Conservation (phyloP, 2,329 filamentous ascomycete genomes). For the Aspergillus clavatus region DNA sequence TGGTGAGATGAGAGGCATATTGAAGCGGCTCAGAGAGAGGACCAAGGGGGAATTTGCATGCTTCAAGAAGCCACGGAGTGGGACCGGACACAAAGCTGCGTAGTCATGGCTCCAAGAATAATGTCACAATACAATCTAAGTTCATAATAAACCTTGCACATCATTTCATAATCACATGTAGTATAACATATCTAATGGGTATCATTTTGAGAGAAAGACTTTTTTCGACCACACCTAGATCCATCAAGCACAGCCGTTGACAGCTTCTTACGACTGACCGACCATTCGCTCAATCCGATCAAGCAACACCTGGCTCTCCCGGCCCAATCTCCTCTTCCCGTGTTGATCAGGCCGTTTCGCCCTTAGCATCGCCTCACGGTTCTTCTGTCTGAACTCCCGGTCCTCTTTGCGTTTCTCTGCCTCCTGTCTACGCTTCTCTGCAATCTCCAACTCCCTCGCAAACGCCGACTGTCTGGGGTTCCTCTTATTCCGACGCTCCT, state of each 20-base stretch:
- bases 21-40: slow-evolving; percentile 77
- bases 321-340: slow-evolving; percentile 73
- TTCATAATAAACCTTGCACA: background rate
- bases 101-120: slow-evolving; percentile 10
- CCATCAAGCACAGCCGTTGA: too few species aligned
- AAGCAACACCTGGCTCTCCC: slow-evolving; percentile 72
- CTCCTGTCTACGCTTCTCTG: slow-evolving; percentile 54
- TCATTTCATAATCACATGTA: background rate
- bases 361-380: slow-evolving; percentile 60
- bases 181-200: slow-evolving; percentile 12
- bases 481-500: slow-evolving; percentile 25
- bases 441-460: slow-evolving; percentile 65
- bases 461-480: slow-evolving; percentile 48
- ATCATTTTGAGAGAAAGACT: slow-evolving; percentile 11
- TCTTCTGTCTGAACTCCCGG: slow-evolving; percentile 66
- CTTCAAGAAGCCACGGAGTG: slow-evolving; percentile 61
- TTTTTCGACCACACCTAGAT: background rate
- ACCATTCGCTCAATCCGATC: slow-evolving; percentile 74
- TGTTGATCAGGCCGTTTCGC: slow-evolving; percentile 58
- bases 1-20: slow-evolving; percentile 77
- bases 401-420: slow-evolving; percentile 61
- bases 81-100: slow-evolving; percentile 19
- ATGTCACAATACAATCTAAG: background rate
- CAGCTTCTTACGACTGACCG: slow-evolving; percentile 29
- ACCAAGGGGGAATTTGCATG: slow-evolving; percentile 85